Evolutionary conservation across 208 protist species (phyloP), one percentile per base, ranked within the genome.

Genomic region (Leishmania tarentolae): DNA sequence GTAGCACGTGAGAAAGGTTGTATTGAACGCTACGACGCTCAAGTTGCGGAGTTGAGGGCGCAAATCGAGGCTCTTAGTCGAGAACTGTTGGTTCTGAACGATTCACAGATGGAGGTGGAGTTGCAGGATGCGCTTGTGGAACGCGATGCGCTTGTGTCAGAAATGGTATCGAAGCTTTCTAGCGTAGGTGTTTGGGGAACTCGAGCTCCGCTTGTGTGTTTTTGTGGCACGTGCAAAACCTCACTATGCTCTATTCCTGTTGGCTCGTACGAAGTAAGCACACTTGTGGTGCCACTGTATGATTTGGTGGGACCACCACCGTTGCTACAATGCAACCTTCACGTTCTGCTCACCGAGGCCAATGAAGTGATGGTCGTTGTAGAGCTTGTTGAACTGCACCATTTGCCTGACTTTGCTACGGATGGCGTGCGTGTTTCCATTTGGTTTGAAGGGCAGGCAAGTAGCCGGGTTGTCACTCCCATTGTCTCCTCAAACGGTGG

Each of bases 211-310:
- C 70, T 87, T 46, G 73, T 88, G 24, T 91, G 86, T 44, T 93
- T 91, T 80, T 86, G 69, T 69, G 88, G 86, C n/a, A 90, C 85
- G 24, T 91, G 87, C 76, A 91, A 88, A 65, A 89, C 83, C 28
- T 88, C 80, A 8, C 61, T 91, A 1, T 78, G 73, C 37, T 83
- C 65, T 24, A 88, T 90, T 61, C 83, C 81, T 19, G 69, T 89
- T 50, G 87, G 83, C 37, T 86, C 84, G 3, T 86, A 86, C 53
- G 85, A 90, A 53, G 83, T 88, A 44, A 82, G 70, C 50, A 89
- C 89, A 9, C 72, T 92, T 35, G 85, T 89, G 47, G 85, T 92
- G 46, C 87, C 86, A 28, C 84, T 87, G 40, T 91, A 89, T 57
- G 81, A 86, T 53, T 70, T 87, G 19, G 71, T 78, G 4, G 89